These are phyloP conservation scores for Xanthoceras sorbifolium DNA, from an alignment of 345 rosid genomes.

Conservation along the genomic window DNA sequence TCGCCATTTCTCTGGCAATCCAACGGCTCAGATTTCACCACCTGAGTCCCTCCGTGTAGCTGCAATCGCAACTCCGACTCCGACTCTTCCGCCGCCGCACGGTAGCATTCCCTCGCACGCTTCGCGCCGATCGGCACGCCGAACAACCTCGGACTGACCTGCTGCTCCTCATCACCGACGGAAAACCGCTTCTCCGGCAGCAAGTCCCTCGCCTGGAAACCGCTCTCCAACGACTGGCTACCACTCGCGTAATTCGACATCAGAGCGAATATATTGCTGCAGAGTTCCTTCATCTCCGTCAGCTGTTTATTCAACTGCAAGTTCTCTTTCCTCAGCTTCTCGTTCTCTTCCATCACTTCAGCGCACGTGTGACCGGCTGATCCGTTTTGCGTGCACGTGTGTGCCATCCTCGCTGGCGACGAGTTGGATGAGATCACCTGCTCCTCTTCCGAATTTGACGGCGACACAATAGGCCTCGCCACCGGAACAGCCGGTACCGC, in stretches of 20 bases:
- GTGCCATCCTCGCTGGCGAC: conserved; percentile 26
- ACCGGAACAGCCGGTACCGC: conserved; percentile 33
- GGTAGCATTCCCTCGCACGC: conserved; percentile 45
- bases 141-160: conserved; percentile 53
- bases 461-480: conserved; percentile 41
- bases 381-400: conserved; percentile 21
- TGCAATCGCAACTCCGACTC: conserved; percentile 30
- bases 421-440: conserved; percentile 60
- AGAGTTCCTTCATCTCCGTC: conserved; percentile 65
- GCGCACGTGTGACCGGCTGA: conserved; percentile 33
- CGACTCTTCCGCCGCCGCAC: conserved; percentile 22
- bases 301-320: conserved; percentile 60
- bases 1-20: conserved; percentile 31
- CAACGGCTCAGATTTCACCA: conserved; percentile 45
- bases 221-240: conserved; percentile 23
- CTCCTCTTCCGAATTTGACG: conserved; percentile 63
- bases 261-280: conserved; percentile 53
- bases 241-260: conserved; percentile 49
- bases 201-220: conserved; percentile 31
- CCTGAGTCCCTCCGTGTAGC: conserved; percentile 31
- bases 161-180: conserved; percentile 25
- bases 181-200: conserved; percentile 36
- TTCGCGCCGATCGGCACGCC: conserved; percentile 69
- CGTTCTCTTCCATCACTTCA: conserved; percentile 76
- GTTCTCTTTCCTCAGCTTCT: conserved; percentile 70